Conservation (phyloP, 2,329 filamentous ascomycete genomes). For the Penicillium concentricum region DNA sequence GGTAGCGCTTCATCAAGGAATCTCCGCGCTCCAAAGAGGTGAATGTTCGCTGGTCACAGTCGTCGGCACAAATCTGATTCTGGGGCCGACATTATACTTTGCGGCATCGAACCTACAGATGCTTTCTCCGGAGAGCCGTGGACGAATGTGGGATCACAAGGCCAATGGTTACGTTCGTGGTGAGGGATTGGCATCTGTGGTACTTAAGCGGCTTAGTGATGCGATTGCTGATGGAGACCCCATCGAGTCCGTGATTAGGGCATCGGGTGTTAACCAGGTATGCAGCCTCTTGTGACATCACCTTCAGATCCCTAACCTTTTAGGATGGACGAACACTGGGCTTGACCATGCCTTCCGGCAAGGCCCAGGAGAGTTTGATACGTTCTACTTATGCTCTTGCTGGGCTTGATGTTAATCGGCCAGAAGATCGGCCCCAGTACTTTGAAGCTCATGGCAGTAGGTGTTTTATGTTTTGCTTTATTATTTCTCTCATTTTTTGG, state of each 20-base stretch:
- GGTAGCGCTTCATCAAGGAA: not conserved
- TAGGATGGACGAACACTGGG: not conserved
- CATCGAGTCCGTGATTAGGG: slow-evolving; percentile 30
- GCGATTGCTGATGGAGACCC: slow-evolving; percentile 29
- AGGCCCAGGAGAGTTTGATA: too few species aligned
- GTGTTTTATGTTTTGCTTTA: too few species aligned
- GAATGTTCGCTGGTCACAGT: not conserved
- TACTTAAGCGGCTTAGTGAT: slow-evolving; percentile 29
- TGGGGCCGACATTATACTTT: slow-evolving; percentile 13
- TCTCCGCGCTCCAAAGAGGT: not conserved
- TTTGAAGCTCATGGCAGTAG: too few species aligned
- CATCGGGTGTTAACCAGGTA: not conserved
- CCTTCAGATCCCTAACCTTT: too few species aligned
- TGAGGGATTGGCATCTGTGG: slow-evolving; percentile 11
- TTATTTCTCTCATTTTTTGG: too few species aligned
- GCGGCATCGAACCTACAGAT: slow-evolving; percentile 32
- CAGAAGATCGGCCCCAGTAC: too few species aligned
- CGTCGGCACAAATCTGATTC: not conserved
- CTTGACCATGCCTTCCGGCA: too few species aligned
- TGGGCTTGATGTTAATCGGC: too few species aligned
- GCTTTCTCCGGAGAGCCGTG: slow-evolving; percentile 30
- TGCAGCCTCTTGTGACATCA: too few species aligned
- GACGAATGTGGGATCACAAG: slow-evolving; percentile 24
- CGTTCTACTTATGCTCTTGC: not conserved
- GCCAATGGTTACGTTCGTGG: slow-evolving; percentile 30